Evolutionary conservation across 495 filamentous ascomycete species (phyloP).

Genomic region (Hapsidospora chrysogenum): DNA sequence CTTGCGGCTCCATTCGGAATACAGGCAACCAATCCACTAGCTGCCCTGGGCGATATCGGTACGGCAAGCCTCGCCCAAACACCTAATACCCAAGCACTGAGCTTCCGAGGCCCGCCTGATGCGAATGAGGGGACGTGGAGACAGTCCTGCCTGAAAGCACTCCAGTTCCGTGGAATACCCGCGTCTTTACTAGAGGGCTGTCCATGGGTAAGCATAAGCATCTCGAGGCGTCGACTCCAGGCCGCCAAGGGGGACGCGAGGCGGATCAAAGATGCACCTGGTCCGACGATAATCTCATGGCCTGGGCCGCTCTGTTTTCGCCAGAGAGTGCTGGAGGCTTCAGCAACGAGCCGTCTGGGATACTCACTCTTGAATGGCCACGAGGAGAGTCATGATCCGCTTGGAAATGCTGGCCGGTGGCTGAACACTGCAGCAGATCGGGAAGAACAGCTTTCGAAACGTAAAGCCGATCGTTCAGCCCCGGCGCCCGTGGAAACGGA

Average conservation of each 20-base stretch:
- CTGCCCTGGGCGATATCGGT: slow-evolving; percentile 1
- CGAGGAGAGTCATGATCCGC: slow-evolving; percentile 34
- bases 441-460: slow-evolving; percentile 25
- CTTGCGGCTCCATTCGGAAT: slow-evolving; percentile 24
- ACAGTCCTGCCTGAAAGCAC: slow-evolving; percentile 18
- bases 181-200: slow-evolving; percentile 16
- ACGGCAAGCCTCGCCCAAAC: slow-evolving; percentile 18
- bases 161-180: slow-evolving; percentile 24
- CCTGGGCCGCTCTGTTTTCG: slow-evolving; percentile 33
- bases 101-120: slow-evolving; percentile 16
- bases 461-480: slow-evolving; percentile 35
- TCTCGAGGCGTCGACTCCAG: slow-evolving; percentile 14
- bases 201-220: slow-evolving; percentile 18
- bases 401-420: slow-evolving; percentile 58
- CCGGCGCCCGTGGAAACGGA: slow-evolving; percentile 24
- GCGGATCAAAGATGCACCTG: slow-evolving; percentile 17
- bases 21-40: neutral
- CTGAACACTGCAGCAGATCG: slow-evolving; percentile 28
- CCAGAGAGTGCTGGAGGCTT: slow-evolving; percentile 10
- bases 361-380: slow-evolving; percentile 4
- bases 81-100: slow-evolving; percentile 27
- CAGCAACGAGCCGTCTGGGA: slow-evolving; percentile 1
- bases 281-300: slow-evolving; percentile 24
- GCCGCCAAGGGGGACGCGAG: slow-evolving; percentile 23
- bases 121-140: slow-evolving; percentile 22